Conservation (phyloP, 169 alveolate genomes). For the Plasmodium ovale region DNA sequence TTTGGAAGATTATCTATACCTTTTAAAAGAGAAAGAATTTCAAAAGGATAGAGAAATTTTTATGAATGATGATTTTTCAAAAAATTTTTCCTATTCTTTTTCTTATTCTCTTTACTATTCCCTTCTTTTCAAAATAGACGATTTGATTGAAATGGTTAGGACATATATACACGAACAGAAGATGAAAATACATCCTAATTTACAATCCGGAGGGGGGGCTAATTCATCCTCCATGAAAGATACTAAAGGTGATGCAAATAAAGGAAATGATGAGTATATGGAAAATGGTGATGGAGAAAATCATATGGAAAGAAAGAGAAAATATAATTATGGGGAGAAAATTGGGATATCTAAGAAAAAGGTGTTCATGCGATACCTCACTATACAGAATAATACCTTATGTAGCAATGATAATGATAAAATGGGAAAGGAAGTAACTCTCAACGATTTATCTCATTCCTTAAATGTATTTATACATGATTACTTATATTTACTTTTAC, state of each 20-base stretch:
- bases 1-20: slow-evolving; percentile 49
- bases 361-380: slow-evolving; percentile 29
- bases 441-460: slow-evolving; percentile 14
- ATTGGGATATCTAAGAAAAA: too few species aligned
- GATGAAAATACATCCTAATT: too few species aligned
- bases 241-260: background rate
- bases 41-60: slow-evolving; percentile 11
- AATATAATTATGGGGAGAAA: too few species aligned
- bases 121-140: slow-evolving; percentile 31
- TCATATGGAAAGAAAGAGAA: background rate
- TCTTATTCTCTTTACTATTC: slow-evolving; percentile 56
- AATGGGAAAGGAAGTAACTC: background rate
- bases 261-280: background rate
- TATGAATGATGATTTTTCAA: slow-evolving; percentile 48
- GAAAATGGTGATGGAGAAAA: background rate
- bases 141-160: slow-evolving; percentile 44
- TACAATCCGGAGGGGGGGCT: too few species aligned
- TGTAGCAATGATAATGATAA: background rate
- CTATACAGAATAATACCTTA: slow-evolving; percentile 32
- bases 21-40: slow-evolving; percentile 49
- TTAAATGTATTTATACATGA: slow-evolving; percentile 40
- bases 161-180: background rate
- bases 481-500: slow-evolving; percentile 24
- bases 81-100: slow-evolving; percentile 12
- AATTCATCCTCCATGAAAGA: too few species aligned